Evolutionary conservation across 108 stramenopile genomes (phyloP).

Genomic region (Cyclostephanos invisitatus): DNA sequence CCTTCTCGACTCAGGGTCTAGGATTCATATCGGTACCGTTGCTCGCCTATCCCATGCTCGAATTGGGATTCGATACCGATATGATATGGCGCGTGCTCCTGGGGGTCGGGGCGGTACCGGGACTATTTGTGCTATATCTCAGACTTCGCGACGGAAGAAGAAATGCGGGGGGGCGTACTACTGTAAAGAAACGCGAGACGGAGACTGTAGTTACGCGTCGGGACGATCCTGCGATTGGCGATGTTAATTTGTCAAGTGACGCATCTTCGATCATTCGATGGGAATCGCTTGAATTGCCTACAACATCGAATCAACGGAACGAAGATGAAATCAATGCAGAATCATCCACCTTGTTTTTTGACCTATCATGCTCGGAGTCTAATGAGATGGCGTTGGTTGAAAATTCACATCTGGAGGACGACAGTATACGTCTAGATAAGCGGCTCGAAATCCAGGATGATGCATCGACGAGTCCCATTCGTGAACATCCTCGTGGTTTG

Average conservation of each 20-base stretch:
- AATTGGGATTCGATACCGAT: constrained; percentile 24
- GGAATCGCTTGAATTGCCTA: constrained; percentile 18
- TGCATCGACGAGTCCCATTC: constrained; percentile 3
- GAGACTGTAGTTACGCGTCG: background rate
- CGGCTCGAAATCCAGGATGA: constrained; percentile 1
- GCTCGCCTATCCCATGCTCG: constrained; percentile 35
- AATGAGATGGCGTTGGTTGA: constrained; percentile 39
- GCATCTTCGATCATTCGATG: background rate
- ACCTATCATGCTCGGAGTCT: constrained; percentile 2
- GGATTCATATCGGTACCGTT: constrained; percentile 60
- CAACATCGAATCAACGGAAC: constrained; percentile 8
- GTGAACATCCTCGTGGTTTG: constrained; percentile 9
- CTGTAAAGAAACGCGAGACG: background rate
- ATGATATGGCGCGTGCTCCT: constrained; percentile 48
- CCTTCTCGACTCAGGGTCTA: constrained; percentile 69
- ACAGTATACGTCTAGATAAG: constrained; percentile 3
- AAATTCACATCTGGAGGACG: constrained; percentile 27
- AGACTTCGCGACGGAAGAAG: constrained; percentile 19
- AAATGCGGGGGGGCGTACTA: constrained; percentile 6
- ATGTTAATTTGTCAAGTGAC: background rate
- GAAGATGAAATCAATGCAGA: constrained; percentile 1
- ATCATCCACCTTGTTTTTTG: constrained; percentile 22
- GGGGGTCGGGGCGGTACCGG: constrained; percentile 51
- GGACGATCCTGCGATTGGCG: background rate
- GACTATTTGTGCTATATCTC: constrained; percentile 41